Percentiles rank a stretch among this genome's conserved stretches.
These are phyloP conservation scores for Taxawa tesnikishii DNA, from an alignment of 2,329 filamentous ascomycete species.

Conservation along the genomic window DNA sequence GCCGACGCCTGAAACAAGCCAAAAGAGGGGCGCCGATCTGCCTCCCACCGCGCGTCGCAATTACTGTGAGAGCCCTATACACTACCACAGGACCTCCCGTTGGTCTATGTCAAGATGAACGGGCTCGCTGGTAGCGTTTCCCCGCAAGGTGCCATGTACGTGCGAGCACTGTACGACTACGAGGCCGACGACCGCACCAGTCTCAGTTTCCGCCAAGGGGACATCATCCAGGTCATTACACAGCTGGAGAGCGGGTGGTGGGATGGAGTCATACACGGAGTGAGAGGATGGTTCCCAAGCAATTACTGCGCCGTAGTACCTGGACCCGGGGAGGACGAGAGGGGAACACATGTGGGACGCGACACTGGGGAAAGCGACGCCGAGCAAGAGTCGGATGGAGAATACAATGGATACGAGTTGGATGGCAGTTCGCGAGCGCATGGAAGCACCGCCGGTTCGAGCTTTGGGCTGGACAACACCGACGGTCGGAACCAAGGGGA, in stretches of 20 bases:
- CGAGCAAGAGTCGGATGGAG: conserved; percentile 51
- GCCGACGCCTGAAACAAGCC: neutral
- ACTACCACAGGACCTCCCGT: neutral
- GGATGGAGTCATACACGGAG: conserved; percentile 95
- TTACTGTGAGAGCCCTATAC: neutral
- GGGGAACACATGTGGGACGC: conserved; percentile 44
- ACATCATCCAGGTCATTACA: conserved; percentile 96
- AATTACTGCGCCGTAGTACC: conserved; percentile 91
- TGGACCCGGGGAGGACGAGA: conserved; percentile 40
- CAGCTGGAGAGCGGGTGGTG: conserved; percentile 98
- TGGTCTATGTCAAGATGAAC: conserved; percentile 29
- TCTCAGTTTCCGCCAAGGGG: conserved; percentile 90
- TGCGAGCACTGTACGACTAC: conserved; percentile 94
- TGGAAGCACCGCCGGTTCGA: neutral
- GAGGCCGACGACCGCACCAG: conserved; percentile 94
- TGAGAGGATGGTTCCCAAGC: conserved; percentile 97
- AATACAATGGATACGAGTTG: conserved; percentile 43
- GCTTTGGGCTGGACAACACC: conserved; percentile 47
- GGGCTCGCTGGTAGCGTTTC: conserved; percentile 36
- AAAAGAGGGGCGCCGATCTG: neutral
- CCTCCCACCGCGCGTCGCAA: neutral
- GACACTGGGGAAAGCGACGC: conserved; percentile 14
- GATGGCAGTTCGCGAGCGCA: conserved; percentile 29
- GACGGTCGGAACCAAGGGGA: conserved; percentile 57
- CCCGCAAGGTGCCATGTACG: conserved; percentile 57